Evolutionary conservation across 305 asterid genomes (phyloP).

Genomic region (Ruellia speciosa): DNA sequence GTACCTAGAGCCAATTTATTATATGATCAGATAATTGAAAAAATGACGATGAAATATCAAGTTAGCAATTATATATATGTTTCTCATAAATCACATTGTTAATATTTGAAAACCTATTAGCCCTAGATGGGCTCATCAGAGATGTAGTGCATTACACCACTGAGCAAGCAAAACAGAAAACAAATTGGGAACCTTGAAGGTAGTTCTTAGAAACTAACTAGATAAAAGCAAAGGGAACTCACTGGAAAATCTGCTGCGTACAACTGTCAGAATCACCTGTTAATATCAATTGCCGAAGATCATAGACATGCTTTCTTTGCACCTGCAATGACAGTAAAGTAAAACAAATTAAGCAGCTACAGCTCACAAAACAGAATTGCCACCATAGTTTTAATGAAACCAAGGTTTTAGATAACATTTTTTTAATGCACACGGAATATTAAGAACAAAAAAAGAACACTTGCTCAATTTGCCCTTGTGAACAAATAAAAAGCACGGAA

Average conservation of each 20-base stretch:
- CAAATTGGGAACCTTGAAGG: conserved; percentile 7
- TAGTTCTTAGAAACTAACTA: conserved; percentile 20
- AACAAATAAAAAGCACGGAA: no score
- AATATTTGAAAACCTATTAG: no score
- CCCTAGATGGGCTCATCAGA: no score
- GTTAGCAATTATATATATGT: no score
- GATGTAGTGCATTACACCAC: background rate
- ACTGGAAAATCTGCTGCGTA: conserved; percentile 78
- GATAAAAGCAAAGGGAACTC: conserved; percentile 31
- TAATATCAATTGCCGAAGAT: conserved; percentile 85
- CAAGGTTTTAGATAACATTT: no score
- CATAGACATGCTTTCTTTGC: conserved; percentile 92
- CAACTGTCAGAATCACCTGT: conserved; percentile 85
- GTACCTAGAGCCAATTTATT: conserved; percentile 44
- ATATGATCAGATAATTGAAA: conserved; percentile 2
- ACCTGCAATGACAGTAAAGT: conserved; percentile 47
- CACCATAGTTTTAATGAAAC: no score
- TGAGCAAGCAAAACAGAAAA: conserved; percentile 7
- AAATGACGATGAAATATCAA: background rate
- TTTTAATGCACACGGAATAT: no score
- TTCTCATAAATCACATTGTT: no score
- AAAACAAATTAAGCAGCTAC: background rate
- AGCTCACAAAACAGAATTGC: no score
- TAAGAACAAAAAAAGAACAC: no score
- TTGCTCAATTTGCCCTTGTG: no score